Evolutionary conservation across 2,329 filamentous ascomycete species (phyloP).

Genomic region (Trichoderma sp.): DNA sequence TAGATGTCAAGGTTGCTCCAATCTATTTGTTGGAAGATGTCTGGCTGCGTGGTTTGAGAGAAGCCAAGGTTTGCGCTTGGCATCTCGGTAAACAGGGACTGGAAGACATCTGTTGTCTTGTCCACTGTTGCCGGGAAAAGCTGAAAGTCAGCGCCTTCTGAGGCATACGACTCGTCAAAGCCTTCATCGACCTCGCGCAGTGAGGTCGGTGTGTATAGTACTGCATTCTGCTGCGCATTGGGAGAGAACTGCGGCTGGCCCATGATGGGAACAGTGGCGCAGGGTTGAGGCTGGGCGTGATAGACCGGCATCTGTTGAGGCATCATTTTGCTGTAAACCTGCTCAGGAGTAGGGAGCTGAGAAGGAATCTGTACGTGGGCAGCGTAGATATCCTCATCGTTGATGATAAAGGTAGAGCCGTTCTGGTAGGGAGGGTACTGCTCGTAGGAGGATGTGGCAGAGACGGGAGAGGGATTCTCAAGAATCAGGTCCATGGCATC

Average conservation of each 20-base stretch:
- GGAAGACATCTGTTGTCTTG: constrained; percentile 44
- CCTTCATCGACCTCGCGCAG: constrained; percentile 64
- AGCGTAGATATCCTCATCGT: constrained; percentile 64
- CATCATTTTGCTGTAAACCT: constrained; percentile 48
- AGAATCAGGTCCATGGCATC: constrained; percentile 45
- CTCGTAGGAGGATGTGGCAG: constrained; percentile 40
- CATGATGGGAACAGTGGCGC: constrained; percentile 25
- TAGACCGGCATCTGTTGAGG: constrained; percentile 43
- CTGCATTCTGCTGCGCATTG: constrained; percentile 65
- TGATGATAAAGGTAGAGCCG: constrained; percentile 60
- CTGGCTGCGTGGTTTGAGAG: constrained; percentile 54
- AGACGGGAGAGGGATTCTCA: constrained; percentile 43
- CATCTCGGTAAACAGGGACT: constrained; percentile 52
- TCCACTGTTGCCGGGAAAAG: constrained; percentile 53
- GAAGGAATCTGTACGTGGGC: constrained; percentile 59
- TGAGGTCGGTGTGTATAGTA: constrained; percentile 68
- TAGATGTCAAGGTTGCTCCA: constrained; percentile 42
- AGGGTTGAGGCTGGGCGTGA: constrained; percentile 30
- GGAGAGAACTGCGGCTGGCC: constrained; percentile 62
- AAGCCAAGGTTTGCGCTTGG: constrained; percentile 54
- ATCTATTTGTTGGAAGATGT: constrained; percentile 49
- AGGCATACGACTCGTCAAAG: constrained; percentile 57
- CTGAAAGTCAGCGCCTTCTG: constrained; percentile 61
- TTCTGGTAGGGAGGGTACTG: constrained; percentile 64
- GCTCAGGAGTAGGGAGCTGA: constrained; percentile 42